Base-by-base conservation (phyloP, 2,329 filamentous ascomycete species). In the Colletotrichum sojae region DNA sequence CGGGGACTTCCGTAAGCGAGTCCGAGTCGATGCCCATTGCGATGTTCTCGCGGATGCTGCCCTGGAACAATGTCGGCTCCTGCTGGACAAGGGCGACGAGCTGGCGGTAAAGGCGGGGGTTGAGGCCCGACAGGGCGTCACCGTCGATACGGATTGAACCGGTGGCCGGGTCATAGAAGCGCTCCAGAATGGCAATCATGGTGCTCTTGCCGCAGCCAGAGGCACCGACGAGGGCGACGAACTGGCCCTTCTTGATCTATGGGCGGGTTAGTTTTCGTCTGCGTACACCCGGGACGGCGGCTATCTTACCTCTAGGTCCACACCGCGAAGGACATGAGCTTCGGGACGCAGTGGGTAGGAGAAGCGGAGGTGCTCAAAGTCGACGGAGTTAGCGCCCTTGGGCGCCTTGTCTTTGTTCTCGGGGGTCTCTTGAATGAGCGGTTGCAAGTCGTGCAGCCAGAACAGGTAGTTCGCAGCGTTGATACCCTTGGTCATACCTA, bases 191-290 rank as follows among this genome's bases (percentile, higher is more conserved):
- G 13, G 85, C 83, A 61, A 92, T 83, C 63, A 89, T 86, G 1
- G 89, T 91, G 1, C 85, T 88, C 75, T 91, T 91, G 2, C 88
- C 88, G 63, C 86, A 88, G 5, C 88, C 87, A 0, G 84, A 86
- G 15, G 85, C 79, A 2, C 88, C 88, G 0, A 90, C 87, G 20
- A 89, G 79, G 0, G 86, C 88, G 4, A 85, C 79, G 56, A 85
- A 88, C 48, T 86, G 81, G 16, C 85, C 85, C 5, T 81, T 81
- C 60, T 80, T 73, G 71, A 86, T 81, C 66, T 81, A 54, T 1
- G 67, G 18, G 9, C 46, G 15, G 12, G 67, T 67, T 61, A 62
- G 57, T 22, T 10, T 48, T 12, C 18, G 20, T 2, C 45, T n/a
- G 16, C 2, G 5, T 2, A 2, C 36, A 8, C 15, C 0, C 8